Conservation (phyloP, 768 basidiomycete species). For the Podaxis sp. region DNA sequence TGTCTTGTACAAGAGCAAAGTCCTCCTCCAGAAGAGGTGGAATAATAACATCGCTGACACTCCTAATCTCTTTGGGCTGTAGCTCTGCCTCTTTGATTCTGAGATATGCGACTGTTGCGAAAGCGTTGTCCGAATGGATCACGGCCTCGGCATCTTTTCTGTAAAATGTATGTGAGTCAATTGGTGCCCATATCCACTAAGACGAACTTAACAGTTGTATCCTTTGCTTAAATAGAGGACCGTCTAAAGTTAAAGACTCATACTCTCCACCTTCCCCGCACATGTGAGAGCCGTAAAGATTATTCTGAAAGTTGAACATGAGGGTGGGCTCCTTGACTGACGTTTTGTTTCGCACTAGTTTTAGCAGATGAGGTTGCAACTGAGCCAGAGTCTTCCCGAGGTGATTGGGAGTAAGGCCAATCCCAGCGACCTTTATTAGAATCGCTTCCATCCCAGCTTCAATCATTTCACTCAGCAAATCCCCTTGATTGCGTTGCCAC, state of each 20-base stretch:
- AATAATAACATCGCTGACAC: slow-evolving; percentile 21
- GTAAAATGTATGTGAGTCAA: slow-evolving; percentile 4
- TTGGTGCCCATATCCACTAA: neutral
- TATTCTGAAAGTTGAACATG: slow-evolving; percentile 46
- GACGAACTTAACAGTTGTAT: slow-evolving; percentile 56
- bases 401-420: slow-evolving; percentile 74
- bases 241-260: slow-evolving; percentile 88
- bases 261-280: slow-evolving; percentile 99
- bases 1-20: slow-evolving; percentile 13
- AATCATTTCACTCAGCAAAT: slow-evolving; percentile 86
- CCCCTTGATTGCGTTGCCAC: slow-evolving; percentile 91
- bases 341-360: slow-evolving; percentile 48
- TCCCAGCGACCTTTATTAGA: slow-evolving; percentile 94
- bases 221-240: slow-evolving; percentile 78
- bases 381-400: slow-evolving; percentile 71
- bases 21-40: slow-evolving; percentile 53
- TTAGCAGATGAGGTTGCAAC: slow-evolving; percentile 69
- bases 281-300: slow-evolving; percentile 82
- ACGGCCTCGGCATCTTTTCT: slow-evolving; percentile 68
- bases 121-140: slow-evolving; percentile 74
- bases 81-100: slow-evolving; percentile 70
- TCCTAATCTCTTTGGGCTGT: slow-evolving; percentile 40
- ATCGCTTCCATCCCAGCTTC: slow-evolving; percentile 72
- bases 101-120: slow-evolving; percentile 89
- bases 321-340: neutral